These are phyloP conservation scores for Ramaria sp. DNA, from an alignment of 768 basidiomycete genomes.

Conservation along the genomic window DNA sequence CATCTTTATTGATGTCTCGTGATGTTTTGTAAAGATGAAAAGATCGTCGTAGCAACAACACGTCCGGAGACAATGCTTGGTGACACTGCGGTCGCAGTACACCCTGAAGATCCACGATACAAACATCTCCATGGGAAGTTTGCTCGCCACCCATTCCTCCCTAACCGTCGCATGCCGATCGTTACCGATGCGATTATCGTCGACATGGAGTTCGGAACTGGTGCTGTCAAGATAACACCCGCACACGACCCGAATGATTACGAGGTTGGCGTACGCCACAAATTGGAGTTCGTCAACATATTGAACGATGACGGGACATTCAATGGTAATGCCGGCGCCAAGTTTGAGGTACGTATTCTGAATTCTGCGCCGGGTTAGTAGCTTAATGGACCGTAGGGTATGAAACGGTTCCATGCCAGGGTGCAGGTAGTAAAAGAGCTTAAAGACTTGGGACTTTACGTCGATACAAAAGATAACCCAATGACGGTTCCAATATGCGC, in stretches of 20 bases:
- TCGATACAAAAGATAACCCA: conserved; percentile 91
- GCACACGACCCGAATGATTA: conserved; percentile 98
- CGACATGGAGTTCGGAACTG: conserved; percentile 94
- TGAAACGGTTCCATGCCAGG: conserved; percentile 94
- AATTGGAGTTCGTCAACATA: conserved; percentile 86
- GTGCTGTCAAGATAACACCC: conserved; percentile 98
- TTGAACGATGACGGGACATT: conserved; percentile 95
- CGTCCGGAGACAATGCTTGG: conserved; percentile 99
- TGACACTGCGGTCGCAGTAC: conserved; percentile 94
- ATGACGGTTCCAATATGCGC: conserved; percentile 96
- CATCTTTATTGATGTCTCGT: background rate
- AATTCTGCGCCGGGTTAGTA: background rate
- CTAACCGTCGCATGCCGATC: conserved; percentile 74
- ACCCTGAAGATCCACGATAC: conserved; percentile 87
- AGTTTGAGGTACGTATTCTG: conserved; percentile 45
- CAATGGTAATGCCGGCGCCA: conserved; percentile 77
- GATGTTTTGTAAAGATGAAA: conserved; percentile 49
- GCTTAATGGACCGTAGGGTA: conserved; percentile 42
- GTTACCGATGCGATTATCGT: conserved; percentile 73
- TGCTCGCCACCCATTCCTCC: conserved; percentile 78
- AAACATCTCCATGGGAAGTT: conserved; percentile 95
- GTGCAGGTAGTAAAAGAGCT: conserved; percentile 73
- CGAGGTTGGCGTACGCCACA: conserved; percentile 81
- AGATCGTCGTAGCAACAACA: conserved; percentile 89
- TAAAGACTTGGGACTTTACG: conserved; percentile 73